phyloP scores from a whole-genome alignment of 805 yeast species.

The Sporopachydermia lactativora region DNA sequence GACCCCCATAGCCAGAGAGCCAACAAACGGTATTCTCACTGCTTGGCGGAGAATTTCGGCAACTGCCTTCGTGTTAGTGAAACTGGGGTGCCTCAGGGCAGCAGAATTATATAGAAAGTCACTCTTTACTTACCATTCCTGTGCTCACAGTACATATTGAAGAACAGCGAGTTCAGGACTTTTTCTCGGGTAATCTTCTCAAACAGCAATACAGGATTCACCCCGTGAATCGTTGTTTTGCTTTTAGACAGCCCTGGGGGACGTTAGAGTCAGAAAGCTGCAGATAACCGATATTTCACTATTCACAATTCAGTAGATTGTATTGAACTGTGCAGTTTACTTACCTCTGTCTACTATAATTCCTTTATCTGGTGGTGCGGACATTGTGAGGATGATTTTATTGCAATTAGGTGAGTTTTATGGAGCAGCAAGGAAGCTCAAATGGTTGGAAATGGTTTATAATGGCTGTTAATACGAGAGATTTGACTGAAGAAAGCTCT shows the following conservation, averaged over 20 bases:
- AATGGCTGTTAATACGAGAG: too few species aligned
- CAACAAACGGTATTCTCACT: not conserved
- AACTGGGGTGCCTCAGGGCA: not conserved
- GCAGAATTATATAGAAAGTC: not conserved
- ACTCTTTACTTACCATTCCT: slow-evolving; percentile 19
- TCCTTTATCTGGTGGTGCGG: not conserved
- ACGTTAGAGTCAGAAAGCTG: too few species aligned
- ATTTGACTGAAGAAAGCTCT: too few species aligned
- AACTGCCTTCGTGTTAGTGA: slow-evolving; percentile 1
- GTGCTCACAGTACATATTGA: slow-evolving; percentile 41
- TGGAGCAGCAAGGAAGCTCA: too few species aligned
- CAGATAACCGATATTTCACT: too few species aligned
- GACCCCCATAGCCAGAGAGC: not conserved
- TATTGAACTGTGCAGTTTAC: too few species aligned
- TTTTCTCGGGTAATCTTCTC: slow-evolving; percentile 46
- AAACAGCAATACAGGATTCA: slow-evolving; percentile 34
- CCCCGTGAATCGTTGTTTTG: slow-evolving; percentile 22
- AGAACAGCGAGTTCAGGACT: slow-evolving; percentile 40
- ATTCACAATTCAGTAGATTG: too few species aligned
- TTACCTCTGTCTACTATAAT: not conserved
- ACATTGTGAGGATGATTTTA: too few species aligned
- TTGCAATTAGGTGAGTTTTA: too few species aligned
- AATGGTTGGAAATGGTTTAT: too few species aligned
- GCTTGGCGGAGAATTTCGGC: not conserved
- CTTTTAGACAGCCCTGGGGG: not conserved